phyloP scores from a whole-genome alignment of 2,329 filamentous ascomycete genomes.

The Colletotrichum cereale region DNA sequence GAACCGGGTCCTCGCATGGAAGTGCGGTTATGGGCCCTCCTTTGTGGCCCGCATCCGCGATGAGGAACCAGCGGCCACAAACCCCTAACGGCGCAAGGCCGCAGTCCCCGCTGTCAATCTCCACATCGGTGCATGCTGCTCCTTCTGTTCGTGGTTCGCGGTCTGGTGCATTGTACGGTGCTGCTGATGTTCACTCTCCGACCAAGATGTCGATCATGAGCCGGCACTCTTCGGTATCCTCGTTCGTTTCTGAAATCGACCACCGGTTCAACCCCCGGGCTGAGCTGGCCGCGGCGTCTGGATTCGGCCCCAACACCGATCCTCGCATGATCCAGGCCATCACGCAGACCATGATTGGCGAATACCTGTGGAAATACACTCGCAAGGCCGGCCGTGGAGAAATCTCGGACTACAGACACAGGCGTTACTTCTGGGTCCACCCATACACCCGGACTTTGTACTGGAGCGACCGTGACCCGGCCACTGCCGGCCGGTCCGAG shows the following conservation, averaged over 20 bases:
- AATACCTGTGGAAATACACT: conserved; percentile 99
- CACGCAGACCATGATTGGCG: conserved; percentile 99
- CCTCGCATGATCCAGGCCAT: conserved; percentile 99
- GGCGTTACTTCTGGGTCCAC: conserved; percentile 99
- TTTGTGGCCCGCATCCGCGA: conserved; percentile 82
- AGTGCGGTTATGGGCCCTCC: conserved; percentile 82
- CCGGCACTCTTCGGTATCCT: conserved; percentile 89
- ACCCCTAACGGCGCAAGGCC: conserved; percentile 69
- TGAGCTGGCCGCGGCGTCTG: conserved; percentile 61
- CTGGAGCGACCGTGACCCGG: conserved; percentile 94
- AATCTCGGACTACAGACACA: conserved; percentile 89
- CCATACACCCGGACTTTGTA: conserved; percentile 96
- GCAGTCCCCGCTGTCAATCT: conserved; percentile 55
- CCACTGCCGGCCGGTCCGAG: conserved; percentile 80
- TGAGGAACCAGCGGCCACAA: conserved; percentile 65
- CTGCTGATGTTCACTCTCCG: conserved; percentile 62
- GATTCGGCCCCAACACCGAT: conserved; percentile 81
- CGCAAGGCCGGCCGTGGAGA: conserved; percentile 91
- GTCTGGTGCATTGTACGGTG: conserved; percentile 58
- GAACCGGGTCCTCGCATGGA: conserved; percentile 65
- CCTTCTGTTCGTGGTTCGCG: conserved; percentile 67
- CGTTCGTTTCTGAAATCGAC: conserved; percentile 94
- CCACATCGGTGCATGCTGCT: conserved; percentile 66
- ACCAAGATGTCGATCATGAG: conserved; percentile 57
- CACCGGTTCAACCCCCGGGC: conserved; percentile 83